These are phyloP conservation scores for Gossypium raimondii DNA, from an alignment of 345 rosid species.

Conservation along the genomic window DNA sequence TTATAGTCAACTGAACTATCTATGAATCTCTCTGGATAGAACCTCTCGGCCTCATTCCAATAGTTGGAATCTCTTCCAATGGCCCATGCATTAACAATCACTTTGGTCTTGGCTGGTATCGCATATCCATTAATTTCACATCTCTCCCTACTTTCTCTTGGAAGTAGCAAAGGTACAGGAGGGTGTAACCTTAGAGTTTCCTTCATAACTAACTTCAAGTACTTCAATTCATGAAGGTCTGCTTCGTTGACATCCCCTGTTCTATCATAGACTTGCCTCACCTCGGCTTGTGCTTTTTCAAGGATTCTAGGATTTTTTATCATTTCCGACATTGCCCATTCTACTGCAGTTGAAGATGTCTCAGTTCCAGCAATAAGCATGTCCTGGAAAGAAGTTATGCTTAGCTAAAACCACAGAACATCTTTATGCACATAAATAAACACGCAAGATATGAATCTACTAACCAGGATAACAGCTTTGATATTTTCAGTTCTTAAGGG, in stretches of 20 bases:
- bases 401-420: neutral
- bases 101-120: constrained; percentile 9
- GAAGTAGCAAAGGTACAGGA: neutral
- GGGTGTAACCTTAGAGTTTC: constrained; percentile 7
- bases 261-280: neutral
- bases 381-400: neutral
- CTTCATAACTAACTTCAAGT: constrained; percentile 5
- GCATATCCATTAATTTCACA: neutral
- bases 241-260: neutral
- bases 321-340: constrained; percentile 13
- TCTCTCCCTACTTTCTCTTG: neutral
- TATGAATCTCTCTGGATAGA: no score
- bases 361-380: neutral
- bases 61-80: neutral
- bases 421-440: no score
- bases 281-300: constrained; percentile 6
- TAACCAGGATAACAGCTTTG: constrained; percentile 6
- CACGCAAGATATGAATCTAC: neutral
- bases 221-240: constrained; percentile 10
- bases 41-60: neutral
- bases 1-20: neutral
- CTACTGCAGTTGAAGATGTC: neutral
- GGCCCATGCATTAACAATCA: constrained; percentile 4
- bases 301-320: neutral
- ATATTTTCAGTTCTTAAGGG: neutral